These are phyloP conservation scores for Alternaria atra DNA, from an alignment of 2,329 filamentous ascomycete species.

Conservation along the genomic window DNA sequence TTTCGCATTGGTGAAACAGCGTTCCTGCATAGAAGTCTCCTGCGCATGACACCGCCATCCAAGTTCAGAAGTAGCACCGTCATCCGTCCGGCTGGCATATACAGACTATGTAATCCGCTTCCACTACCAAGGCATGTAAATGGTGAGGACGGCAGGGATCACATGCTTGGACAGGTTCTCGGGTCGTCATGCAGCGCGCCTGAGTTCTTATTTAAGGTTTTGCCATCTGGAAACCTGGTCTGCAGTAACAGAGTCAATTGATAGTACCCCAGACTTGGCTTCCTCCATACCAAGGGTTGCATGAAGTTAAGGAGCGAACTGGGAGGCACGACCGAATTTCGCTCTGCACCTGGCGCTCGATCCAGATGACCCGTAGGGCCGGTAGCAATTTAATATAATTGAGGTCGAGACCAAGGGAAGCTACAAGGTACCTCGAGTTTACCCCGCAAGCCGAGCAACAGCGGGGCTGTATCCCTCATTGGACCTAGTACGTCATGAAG, in stretches of 20 bases:
- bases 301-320: neutral
- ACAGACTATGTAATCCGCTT: constrained; percentile 9
- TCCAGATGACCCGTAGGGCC: constrained; percentile 2
- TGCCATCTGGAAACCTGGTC: neutral
- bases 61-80: neutral
- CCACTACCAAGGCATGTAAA: neutral
- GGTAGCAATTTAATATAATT: constrained; percentile 6
- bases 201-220: neutral
- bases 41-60: neutral
- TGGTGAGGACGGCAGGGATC: neutral
- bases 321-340: neutral
- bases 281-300: neutral
- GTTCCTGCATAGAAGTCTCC: neutral
- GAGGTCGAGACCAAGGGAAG: constrained; percentile 3
- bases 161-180: constrained; percentile 7
- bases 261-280: constrained; percentile 12
- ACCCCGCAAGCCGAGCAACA: constrained; percentile 9
- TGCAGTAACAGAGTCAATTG: constrained; percentile 7
- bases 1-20: constrained; percentile 9
- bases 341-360: neutral
- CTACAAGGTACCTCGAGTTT: neutral
- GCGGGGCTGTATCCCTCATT: constrained; percentile 3
- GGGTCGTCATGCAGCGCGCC: neutral
- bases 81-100: neutral
- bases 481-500: constrained; percentile 11